Evolutionary conservation across 192 early-diverging fungal species (phyloP), one percentile per base, ranked within the genome.

Genomic region (Backusella tuberculispora): DNA sequence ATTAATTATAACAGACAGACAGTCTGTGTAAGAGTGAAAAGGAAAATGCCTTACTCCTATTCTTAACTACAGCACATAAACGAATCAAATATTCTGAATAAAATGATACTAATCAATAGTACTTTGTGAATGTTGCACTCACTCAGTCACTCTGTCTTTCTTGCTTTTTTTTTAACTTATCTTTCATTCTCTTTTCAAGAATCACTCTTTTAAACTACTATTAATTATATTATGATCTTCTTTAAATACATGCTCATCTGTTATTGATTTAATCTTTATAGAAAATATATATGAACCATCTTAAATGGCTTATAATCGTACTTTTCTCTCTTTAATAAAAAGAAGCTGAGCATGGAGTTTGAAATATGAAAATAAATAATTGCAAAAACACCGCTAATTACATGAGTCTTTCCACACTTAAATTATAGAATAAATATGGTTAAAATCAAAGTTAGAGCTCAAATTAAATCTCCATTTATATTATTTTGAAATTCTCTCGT

Each of bases 81-180:
- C 66, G 40, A 67, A 67, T 67, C 66, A 67, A 19, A n/a, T n/a
- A 12, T 12, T 41, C n/a, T 67, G 41, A 67, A 21, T 67, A 43
- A 67, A 67, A 67, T 67, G 66, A 67, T 67, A 17, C 53, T 60
- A 43, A 43, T 42, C 17, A 67, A 38, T 67, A 9, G 8, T n/a
- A 67, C 38, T 43, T 43, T 38, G 38, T 67, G 15, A 12, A 67
- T 17, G 66, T 67, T 67, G n/a, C 9, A 67, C 66, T 67, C 24
- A 60, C 24, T 60, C 24, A 60, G 26, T 60, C 21, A 24, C 53
- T 1, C 53, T 60, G 21, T 24, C 26, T 60, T 60, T 60, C n/a
- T 26, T 21, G 19, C 50, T 56, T 21, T 21, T 56, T 60, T 24
- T 12, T 60, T 24, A 60, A 60, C 21, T 9, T 60, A 1, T 24